Conservation (phyloP, 2,329 filamentous ascomycete genomes). For the Fusarium tuaranense region DNA sequence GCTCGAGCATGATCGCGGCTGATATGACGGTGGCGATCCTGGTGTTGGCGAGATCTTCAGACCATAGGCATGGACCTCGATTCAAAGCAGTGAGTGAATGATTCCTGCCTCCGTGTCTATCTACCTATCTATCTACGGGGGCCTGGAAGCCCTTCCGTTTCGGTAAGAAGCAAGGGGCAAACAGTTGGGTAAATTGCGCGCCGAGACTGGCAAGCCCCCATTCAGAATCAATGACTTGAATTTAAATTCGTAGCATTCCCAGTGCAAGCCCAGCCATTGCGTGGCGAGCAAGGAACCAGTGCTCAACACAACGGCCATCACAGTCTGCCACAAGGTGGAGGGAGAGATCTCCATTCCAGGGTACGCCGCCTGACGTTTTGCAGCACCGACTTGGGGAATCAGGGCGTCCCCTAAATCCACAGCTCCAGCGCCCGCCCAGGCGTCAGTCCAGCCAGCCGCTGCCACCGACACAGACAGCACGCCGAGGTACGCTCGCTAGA, state of each 20-base stretch:
- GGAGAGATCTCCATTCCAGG: slow-evolving; percentile 36
- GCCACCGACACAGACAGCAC: slow-evolving; percentile 7
- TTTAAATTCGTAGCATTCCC: slow-evolving; percentile 24
- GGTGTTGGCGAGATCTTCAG: not conserved
- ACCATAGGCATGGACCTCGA: not conserved
- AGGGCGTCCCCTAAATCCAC: slow-evolving; percentile 32
- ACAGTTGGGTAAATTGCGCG: slow-evolving; percentile 4
- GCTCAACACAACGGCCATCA: slow-evolving; percentile 21
- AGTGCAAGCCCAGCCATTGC: slow-evolving; percentile 18
- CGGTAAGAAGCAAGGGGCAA: not conserved
- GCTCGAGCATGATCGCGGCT: not conserved
- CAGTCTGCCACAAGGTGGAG: slow-evolving; percentile 6
- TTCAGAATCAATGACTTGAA: slow-evolving; percentile 17
- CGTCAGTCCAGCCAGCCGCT: slow-evolving; percentile 12
- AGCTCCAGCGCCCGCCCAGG: slow-evolving; percentile 2
- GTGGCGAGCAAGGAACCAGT: not conserved
- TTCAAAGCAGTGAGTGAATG: not conserved
- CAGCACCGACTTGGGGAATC: slow-evolving; percentile 5
- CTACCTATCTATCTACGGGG: not conserved
- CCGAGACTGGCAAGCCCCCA: slow-evolving; percentile 26
- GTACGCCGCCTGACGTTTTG: slow-evolving; percentile 29
- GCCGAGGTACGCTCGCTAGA: slow-evolving; percentile 12
- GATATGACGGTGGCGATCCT: not conserved
- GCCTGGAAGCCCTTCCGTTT: not conserved
- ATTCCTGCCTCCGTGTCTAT: not conserved